Evolutionary conservation across 208 protist genomes (phyloP), one percentile per base, ranked within the genome.

Genomic region (Crithidia bombi): DNA sequence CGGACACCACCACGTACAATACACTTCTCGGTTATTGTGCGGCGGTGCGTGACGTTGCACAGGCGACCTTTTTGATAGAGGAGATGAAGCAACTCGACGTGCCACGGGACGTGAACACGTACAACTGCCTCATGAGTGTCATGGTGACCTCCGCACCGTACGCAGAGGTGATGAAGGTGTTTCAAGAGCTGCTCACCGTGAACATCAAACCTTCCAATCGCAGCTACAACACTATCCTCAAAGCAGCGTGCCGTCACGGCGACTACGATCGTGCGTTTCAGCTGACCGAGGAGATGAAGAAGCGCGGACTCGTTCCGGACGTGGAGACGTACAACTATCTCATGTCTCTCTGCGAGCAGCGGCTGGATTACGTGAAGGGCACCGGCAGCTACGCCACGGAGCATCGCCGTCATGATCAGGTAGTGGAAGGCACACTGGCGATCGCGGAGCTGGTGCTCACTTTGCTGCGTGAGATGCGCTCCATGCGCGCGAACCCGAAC

Each of bases 241-340:
- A 89, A 51, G 91, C 91, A 12, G 89, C 89, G 5, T 82, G 67
- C 41, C 59, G 58, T 17, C 67, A 93, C 57, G 75, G 84, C 52
- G 93, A 97, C 69, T 97, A 95, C 75, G 91, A 97, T 63, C 76
- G 86, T 17, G 82, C 81, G 10, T 97, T 97, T 66, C 90, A 97
- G 72, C 47, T 95, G 12, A 94, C 93, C 66, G 91, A 97, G 59
- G 91, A 96, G 52, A 92, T 97, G 86, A 97, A 97, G 55, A 86
- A 88, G 68, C 75, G 76, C 17, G 93, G 91, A 6, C 69, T 93
- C 9, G 47, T 94, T 25, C 91, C 93, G 1, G 85, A 97, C 69
- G 83, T 97, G 19, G 75, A 91, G 57, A 96, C 91, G 62, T 97
- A 97, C 79, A 97, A 97, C 76, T 87, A 80, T n/a, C 81, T 97